Evolutionary conservation across 805 yeast species (phyloP), one percentile per base, ranked within the genome.

Genomic region (Blastobotrys robertii): DNA sequence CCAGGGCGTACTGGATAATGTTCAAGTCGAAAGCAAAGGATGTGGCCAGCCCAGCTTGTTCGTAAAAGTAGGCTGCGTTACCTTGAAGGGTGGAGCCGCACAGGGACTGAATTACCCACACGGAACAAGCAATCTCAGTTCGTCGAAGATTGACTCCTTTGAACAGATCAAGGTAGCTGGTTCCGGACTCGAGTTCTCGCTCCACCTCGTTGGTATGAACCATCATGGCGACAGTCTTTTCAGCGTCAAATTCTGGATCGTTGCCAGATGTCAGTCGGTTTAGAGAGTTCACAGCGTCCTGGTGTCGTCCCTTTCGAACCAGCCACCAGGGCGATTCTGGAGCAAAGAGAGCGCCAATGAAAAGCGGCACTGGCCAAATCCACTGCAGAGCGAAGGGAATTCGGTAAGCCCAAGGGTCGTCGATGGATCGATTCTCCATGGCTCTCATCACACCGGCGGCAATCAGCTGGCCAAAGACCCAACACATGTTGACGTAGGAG

Each of bases 381-480:
- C 51, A 48, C 34, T 48, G 51, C 8, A 48, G 13, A 14, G 49
- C 51, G 37, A 48, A 45, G 4, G 51, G 49, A 34, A 48, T 43
- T 37, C 46, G 29, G 29, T 36, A 48, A n/a, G 42, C 39, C 44
- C 44, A 41, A 8, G 25, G 6, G 6, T 19, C 25, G 6, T 19
- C 25, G 25, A 19, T 6, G 6, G 25, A 19, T 41, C 36, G 29
- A 19, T 19, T 19, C 25, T 19, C 25, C 25, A 19, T 19, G 6
- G 25, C 25, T 19, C 25, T 19, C 25, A 19, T 19, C 13, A 77
- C 71, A 44, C 81, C 78, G 9, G 76, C 60, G 7, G 76, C 65
- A 42, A 76, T 59, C 34, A 77, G 60, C 54, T 76, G 81, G 30
- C 84, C 84, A 47, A 72, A 55, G 33, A 68, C 70, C 76, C 77